Percentiles rank a stretch among this genome's conserved stretches.
Evolutionary conservation across 805 yeast species (phyloP).

Genomic region (Cyberlindnera meyerae): DNA sequence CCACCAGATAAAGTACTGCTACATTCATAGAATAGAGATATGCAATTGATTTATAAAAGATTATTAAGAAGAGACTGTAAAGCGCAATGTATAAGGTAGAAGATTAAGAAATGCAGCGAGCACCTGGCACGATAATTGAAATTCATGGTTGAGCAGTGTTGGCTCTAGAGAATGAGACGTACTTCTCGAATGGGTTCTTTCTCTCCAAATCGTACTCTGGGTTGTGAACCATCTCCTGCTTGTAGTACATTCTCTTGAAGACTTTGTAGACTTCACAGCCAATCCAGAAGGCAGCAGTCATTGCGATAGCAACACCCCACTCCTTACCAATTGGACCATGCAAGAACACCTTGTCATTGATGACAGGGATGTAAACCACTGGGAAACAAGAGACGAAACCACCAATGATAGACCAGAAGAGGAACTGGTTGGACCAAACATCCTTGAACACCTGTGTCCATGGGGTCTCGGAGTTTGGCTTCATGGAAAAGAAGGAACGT

Average conservation of each 20-base stretch:
- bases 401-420: constrained; percentile 73
- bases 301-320: constrained; percentile 72
- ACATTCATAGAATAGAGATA: not conserved
- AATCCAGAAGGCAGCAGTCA: constrained; percentile 49
- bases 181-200: constrained; percentile 57
- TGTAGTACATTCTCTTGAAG: constrained; percentile 50
- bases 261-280: constrained; percentile 68
- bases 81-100: not conserved
- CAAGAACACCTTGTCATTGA: constrained; percentile 68
- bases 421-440: constrained; percentile 67
- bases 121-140: too few species aligned
- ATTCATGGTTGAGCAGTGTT: constrained; percentile 8
- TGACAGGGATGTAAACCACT: constrained; percentile 83
- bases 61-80: not conserved
- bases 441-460: constrained; percentile 57
- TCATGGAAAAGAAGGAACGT: constrained; percentile 66
- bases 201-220: constrained; percentile 64
- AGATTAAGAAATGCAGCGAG: too few species aligned
- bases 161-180: constrained; percentile 52
- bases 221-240: constrained; percentile 38
- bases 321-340: constrained; percentile 71
- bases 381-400: constrained; percentile 76
- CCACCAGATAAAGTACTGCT: too few species aligned
- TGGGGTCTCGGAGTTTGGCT: constrained; percentile 54
- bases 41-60: not conserved